Base-by-base conservation (phyloP, 192 early-diverging fungal genomes). In the Gryganskiella cystojenkinii region DNA sequence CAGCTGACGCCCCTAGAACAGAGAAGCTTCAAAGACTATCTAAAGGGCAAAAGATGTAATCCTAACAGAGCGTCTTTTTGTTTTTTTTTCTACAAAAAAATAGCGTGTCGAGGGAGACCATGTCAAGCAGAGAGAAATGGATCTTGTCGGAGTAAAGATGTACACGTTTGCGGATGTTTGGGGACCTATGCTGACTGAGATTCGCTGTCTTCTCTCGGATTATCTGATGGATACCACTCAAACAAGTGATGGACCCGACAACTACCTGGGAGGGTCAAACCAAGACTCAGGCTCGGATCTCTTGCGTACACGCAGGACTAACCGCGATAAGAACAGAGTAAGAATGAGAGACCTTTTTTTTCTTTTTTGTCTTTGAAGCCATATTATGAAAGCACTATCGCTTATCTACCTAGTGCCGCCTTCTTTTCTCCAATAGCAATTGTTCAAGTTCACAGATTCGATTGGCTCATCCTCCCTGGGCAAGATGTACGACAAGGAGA, bases 131-230 rank as follows among this genome's bases (percentile, higher is more conserved):
- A 22, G 40, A 8, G 64, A 76, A 31, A 62, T 76, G 72, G 57
- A 52, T 4, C 46, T 76, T 3, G 52, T 43, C 0, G 72, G 72
- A 1, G 64, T 82, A 27, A 74, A 64, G 20, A 71, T 85, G 50
- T 81, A 86, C 35, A 67, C 67, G 3, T 86, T 86, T 66, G 76
- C 81, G 20, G 82, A 86, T 24, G 83, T 86, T 20, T 86, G 83
- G 83, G 70, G 47, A 27, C 83, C 81, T 6, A 80, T 84, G 66
- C 70, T 81, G 44, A 73, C 68, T 28, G 85, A 86, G 60, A 81
- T 86, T 11, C 64, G 72, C 1, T 67, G 64, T 13, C 46, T 76
- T 13, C 59, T 76, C 8, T 76, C 72, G 40, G 72, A 76, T 34
- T 76, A 76, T 42, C 60, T 76, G 42, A 76, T 76, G 72, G 72